Base-by-base conservation (phyloP, 2,329 filamentous ascomycete genomes). In the Aspergillus calidoustus region DNA sequence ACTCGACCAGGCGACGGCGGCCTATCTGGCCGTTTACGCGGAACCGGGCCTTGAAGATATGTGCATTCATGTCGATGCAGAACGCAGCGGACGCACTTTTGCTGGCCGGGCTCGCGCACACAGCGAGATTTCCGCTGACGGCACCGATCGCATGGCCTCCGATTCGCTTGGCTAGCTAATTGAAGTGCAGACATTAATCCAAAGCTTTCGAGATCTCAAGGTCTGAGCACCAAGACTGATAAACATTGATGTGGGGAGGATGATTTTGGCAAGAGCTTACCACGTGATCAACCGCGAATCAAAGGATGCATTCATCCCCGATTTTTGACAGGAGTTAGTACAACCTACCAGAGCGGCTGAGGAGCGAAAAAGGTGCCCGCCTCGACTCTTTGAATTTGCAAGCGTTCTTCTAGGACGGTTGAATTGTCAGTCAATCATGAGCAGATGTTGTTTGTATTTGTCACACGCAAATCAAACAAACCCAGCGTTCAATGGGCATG, bases 101-200 rank as follows among this genome's bases (percentile, higher is more conserved):
- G n/a, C 25, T 50, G 34, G 8, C 31, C 55, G 1, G 11, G 23
- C 28, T 58, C 55, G 17, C 55, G 48, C 8, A 52, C 34, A 8
- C 55, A 58, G 48, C 55, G 55, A 51, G 47, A 58, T 30, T 58
- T 57, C 5, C 55, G 55, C 34, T 52, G 55, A 30, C 48, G 55
- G 48, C 55, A 58, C 34, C 55, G 48, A 31, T 58, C 55, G 47
- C 55, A 58, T 44, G 47, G 55, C 19, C 55, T 38, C 51, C 47
- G 34, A n/a, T 22, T 43, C 17, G 43, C 43, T 23, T 46, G 43
- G 28, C 9, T 47, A 11, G 41, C 53, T 48, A 46, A 13, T 34
- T 34, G 25, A 13, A 22, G 43, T 6, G 43, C 53, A 6, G 53
- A 56, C 53, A 56, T 47, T 15, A 48, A 56, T 22, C 19, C 22